A percentile compares a stretch with the other conserved stretches of the same genome.
These are phyloP conservation scores for Xylariaceae sp. DNA, from an alignment of 2,329 filamentous ascomycete species.

Conservation along the genomic window DNA sequence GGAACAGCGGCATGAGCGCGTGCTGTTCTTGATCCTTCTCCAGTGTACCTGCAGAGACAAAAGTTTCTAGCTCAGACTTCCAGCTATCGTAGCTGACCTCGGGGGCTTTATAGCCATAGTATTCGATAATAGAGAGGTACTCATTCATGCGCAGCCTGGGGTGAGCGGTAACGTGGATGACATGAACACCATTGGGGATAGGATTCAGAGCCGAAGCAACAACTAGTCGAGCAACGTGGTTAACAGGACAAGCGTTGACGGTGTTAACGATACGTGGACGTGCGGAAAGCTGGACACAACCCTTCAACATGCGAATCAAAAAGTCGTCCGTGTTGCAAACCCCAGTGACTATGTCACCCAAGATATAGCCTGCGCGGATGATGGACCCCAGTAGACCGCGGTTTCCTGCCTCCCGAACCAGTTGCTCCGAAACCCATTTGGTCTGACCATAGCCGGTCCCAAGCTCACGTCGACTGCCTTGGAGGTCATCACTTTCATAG, in stretches of 20 bases:
- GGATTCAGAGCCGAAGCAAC: slow-evolving; percentile 74
- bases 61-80: no score
- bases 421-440: slow-evolving; percentile 73
- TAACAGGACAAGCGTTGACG: slow-evolving; percentile 87
- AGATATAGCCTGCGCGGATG: slow-evolving; percentile 83
- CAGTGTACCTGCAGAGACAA: slow-evolving; percentile 71
- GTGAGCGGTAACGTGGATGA: background rate
- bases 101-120: slow-evolving; percentile 75
- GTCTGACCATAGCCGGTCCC: slow-evolving; percentile 89
- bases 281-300: slow-evolving; percentile 78
- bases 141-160: slow-evolving; percentile 71
- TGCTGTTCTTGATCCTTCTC: slow-evolving; percentile 68
- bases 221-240: slow-evolving; percentile 82
- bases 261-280: slow-evolving; percentile 83
- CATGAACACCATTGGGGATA: slow-evolving; percentile 56
- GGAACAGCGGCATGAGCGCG: slow-evolving; percentile 76
- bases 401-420: slow-evolving; percentile 78
- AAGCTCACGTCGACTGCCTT: slow-evolving; percentile 77
- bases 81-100: slow-evolving; percentile 72
- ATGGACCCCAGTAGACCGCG: slow-evolving; percentile 78
- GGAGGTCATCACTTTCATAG: slow-evolving; percentile 77
- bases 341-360: slow-evolving; percentile 74
- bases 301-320: slow-evolving; percentile 84
- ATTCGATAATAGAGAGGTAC: slow-evolving; percentile 72
- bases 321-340: slow-evolving; percentile 87